phyloP scores from a whole-genome alignment of 2,329 filamentous ascomycete species.

The Trichoderma atrobrunneum region DNA sequence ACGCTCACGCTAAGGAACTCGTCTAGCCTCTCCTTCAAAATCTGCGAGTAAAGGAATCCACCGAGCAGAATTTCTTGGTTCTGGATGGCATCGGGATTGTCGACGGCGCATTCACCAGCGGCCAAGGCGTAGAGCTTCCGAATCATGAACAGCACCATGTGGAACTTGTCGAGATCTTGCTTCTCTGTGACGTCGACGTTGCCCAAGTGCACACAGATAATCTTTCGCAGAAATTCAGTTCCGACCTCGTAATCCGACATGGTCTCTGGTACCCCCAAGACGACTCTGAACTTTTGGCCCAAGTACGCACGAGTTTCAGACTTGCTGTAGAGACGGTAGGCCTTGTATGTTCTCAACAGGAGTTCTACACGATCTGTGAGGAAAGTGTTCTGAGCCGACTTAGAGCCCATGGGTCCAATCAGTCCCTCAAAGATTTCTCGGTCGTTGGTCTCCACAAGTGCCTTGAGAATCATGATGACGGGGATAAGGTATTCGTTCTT shows the following conservation, averaged over 20 bases:
- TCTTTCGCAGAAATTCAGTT: conserved; percentile 82
- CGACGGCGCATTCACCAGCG: conserved; percentile 85
- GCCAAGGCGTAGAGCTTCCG: conserved; percentile 92
- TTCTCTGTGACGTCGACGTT: conserved; percentile 78
- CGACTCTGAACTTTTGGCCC: conserved; percentile 85
- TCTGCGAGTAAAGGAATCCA: conserved; percentile 90
- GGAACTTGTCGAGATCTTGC: conserved; percentile 90
- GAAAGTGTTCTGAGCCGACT: conserved; percentile 83
- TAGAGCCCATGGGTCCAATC: conserved; percentile 72
- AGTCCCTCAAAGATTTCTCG: conserved; percentile 94
- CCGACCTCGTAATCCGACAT: conserved; percentile 87
- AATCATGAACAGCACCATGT: conserved; percentile 91
- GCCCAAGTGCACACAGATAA: conserved; percentile 89
- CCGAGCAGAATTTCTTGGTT: conserved; percentile 94
- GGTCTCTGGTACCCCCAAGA: conserved; percentile 78
- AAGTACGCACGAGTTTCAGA: conserved; percentile 81
- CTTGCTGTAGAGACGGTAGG: conserved; percentile 79
- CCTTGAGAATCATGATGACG: conserved; percentile 95
- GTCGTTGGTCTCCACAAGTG: conserved; percentile 92
- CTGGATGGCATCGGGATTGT: conserved; percentile 95
- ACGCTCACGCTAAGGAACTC: conserved; percentile 69
- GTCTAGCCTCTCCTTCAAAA: conserved; percentile 90
- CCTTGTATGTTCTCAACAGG: conserved; percentile 88
- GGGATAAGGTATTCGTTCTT: conserved; percentile 97
- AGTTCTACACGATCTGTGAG: conserved; percentile 92